Percentiles rank a stretch among this genome's conserved stretches.
phyloP scores from a whole-genome alignment of 805 yeast genomes.

The Candida railenensis region DNA sequence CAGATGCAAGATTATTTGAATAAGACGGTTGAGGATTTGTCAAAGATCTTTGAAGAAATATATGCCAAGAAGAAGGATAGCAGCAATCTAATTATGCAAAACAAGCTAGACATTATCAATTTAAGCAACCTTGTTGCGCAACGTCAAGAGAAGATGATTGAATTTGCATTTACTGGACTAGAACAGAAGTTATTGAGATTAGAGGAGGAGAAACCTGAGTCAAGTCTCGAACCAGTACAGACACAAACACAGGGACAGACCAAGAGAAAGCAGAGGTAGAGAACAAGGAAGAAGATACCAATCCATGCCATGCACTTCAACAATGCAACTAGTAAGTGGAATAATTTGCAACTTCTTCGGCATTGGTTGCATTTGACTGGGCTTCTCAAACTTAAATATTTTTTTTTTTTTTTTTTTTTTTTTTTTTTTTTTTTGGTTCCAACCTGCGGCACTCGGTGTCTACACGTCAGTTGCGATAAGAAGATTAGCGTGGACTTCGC shows the following conservation, averaged over 20 bases:
- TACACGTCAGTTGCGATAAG: no score
- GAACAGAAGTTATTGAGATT: conserved; percentile 29
- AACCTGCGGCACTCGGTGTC: no score
- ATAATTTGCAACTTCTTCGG: no score
- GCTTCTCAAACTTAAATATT: no score
- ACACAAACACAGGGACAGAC: not conserved
- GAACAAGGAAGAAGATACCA: no score
- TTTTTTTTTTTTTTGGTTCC: no score
- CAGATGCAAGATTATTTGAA: conserved; percentile 65
- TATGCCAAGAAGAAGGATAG: conserved; percentile 18
- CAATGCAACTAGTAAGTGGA: no score
- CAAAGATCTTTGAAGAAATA: conserved; percentile 54
- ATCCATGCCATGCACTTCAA: no score
- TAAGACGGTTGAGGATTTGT: conserved; percentile 66
- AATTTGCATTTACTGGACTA: conserved; percentile 44
- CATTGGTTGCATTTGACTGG: no score
- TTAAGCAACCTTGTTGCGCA: conserved; percentile 41
- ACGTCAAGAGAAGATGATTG: conserved; percentile 41
- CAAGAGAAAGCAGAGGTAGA: conserved; percentile 1
- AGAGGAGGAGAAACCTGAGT: conserved; percentile 5
- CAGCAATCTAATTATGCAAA: conserved; percentile 28
- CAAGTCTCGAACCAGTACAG: not conserved
- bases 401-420: no score
- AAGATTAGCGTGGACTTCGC: no score
- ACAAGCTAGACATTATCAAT: conserved; percentile 40